Evolutionary conservation across 2,329 filamentous ascomycete genomes (phyloP).

Genomic region (Tolypocladium amazonense): DNA sequence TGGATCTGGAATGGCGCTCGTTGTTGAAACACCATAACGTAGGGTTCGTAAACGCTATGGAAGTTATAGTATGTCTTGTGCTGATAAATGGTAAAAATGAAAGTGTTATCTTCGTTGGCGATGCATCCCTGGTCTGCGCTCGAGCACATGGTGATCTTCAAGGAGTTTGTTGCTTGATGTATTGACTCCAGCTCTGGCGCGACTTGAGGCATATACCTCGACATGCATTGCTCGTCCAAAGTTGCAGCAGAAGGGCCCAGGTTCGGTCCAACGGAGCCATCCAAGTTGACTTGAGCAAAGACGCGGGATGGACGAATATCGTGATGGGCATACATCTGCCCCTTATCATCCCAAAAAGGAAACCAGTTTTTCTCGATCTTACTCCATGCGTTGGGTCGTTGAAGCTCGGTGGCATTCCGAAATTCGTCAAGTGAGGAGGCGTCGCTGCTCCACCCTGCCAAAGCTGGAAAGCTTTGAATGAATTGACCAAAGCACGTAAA

Average conservation of each 20-base stretch:
- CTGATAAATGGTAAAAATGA: slow-evolving; percentile 43
- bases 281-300: slow-evolving; percentile 32
- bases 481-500: slow-evolving; percentile 48
- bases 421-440: slow-evolving; percentile 22
- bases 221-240: slow-evolving; percentile 34
- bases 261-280: slow-evolving; percentile 36
- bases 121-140: slow-evolving; percentile 32
- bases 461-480: slow-evolving; percentile 39
- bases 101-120: slow-evolving; percentile 35
- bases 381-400: slow-evolving; percentile 32
- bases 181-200: slow-evolving; percentile 30
- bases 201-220: slow-evolving; percentile 30
- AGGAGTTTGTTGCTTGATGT: slow-evolving; percentile 50
- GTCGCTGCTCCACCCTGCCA: slow-evolving; percentile 32
- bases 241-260: slow-evolving; percentile 25
- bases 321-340: slow-evolving; percentile 39
- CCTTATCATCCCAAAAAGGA: slow-evolving; percentile 43
- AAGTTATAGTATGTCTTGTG: slow-evolving; percentile 38
- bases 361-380: slow-evolving; percentile 53
- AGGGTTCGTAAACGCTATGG: slow-evolving; percentile 45
- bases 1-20: slow-evolving; percentile 37
- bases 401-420: slow-evolving; percentile 35
- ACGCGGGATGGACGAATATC: slow-evolving; percentile 37
- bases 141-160: slow-evolving; percentile 43
- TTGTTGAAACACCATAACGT: slow-evolving; percentile 39